Evolutionary conservation across 202 grass and related monocot genomes (phyloP), one percentile per base, ranked within the genome.

Genomic region (Bolboschoenoplectus hybrid): DNA sequence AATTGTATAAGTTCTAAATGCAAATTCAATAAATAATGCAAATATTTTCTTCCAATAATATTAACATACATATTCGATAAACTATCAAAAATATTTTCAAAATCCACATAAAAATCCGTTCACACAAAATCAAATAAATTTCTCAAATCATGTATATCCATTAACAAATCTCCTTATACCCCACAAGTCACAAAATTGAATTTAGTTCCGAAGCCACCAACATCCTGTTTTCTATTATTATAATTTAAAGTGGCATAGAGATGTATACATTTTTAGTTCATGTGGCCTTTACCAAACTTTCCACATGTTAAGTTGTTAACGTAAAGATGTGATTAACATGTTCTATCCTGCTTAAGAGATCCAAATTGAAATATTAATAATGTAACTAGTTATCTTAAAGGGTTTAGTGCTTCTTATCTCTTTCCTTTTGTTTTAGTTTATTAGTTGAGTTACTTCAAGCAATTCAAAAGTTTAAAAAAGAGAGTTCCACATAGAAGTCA

Each of bases 361-460:
- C 67, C 7, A 71, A 71, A 56, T 56, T 56, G 53, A 56, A 2
- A 71, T 71, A 44, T 13, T 10, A 74, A 74, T 74, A 74, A 26
- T 26, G 26, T 51, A 74, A 50, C 12, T 51, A 51, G 19, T 74
- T 74, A 74, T 74, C 45, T 74, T 51, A 71, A 14, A 3, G 9
- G 45, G 19, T 34, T n/a, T 74, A 74, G 71, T 74, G 71, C 71
- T 74, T 74, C 71, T 50, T 74, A 74, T 74, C 71, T 19, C 40
- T 5, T 74, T 47, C 2, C 3, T 67, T 73, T 49, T 61, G 8
- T 45, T 8, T 9, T 71, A 71, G 16, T 63, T 47, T 73, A 73
- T 47, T 73, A 9, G 43, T 73, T 47, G 43, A 17, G 17, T 73
- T 74, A 13, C 8, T 45, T 74, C 4, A 51, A 51, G 43, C 71